Conservation (phyloP, 1,139 yeast genomes). For the Chernovozyma aurita region DNA sequence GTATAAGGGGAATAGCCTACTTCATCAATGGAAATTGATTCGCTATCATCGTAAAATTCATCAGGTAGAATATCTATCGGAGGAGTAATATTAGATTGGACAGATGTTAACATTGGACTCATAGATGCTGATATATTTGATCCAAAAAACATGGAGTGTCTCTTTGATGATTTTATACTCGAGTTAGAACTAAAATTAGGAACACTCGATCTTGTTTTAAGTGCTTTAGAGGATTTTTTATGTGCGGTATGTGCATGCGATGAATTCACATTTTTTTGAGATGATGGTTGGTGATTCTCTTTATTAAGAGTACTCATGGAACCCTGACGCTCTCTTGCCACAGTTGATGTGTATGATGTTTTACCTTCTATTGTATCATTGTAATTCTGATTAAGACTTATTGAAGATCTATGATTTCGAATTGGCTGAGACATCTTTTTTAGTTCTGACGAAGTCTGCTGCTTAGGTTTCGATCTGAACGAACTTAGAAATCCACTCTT, state of each 20-base stretch:
- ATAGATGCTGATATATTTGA: neutral
- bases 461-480: constrained; percentile 10
- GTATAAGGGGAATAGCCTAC: constrained; percentile 5
- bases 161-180: constrained; percentile 3
- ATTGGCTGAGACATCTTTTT: constrained; percentile 1
- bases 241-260: neutral
- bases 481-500: constrained; percentile 19
- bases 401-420: constrained; percentile 10
- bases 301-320: neutral
- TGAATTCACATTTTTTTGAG: neutral
- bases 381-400: constrained; percentile 11
- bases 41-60: constrained; percentile 2
- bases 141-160: constrained; percentile 4
- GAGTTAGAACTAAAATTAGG: constrained; percentile 14
- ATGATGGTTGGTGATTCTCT: neutral
- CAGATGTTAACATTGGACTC: neutral
- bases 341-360: constrained; percentile 9
- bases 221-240: constrained; percentile 4
- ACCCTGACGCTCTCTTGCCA: constrained; percentile 9
- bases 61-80: constrained; percentile 5
- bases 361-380: constrained; percentile 3
- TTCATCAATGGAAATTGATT: constrained; percentile 5
- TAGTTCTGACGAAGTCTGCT: neutral
- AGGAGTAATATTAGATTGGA: constrained; percentile 1
- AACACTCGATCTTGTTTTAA: constrained; percentile 21